These are phyloP conservation scores for Pseudoscleropodium purum DNA, from an alignment of 225 moss, liverwort and hornwort genomes.

Conservation along the genomic window DNA sequence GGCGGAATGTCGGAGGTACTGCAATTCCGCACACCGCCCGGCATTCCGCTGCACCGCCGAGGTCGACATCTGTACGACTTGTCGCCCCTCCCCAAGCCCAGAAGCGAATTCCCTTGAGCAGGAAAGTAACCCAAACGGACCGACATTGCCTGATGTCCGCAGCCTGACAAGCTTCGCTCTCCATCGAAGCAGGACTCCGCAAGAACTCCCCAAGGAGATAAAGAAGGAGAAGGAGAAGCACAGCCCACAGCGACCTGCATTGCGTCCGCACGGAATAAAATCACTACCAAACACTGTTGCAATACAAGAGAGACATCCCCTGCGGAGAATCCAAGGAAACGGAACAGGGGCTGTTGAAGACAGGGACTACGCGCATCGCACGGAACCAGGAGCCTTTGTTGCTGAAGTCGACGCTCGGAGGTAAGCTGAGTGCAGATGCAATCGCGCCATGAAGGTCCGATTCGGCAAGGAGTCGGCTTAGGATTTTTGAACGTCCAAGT, in stretches of 20 bases:
- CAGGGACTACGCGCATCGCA: background rate
- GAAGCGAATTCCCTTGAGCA: background rate
- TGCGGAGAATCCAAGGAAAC: background rate
- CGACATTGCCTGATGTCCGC: background rate
- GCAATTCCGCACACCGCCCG: background rate
- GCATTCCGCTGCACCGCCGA: background rate
- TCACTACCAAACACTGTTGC: background rate
- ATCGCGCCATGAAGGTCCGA: background rate
- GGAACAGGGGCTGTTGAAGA: background rate
- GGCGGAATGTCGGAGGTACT: constrained; percentile 5
- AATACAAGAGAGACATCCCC: background rate
- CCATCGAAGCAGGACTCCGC: background rate
- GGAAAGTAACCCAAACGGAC: background rate
- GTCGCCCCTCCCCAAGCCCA: background rate
- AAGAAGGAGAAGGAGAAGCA: background rate
- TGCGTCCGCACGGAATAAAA: background rate
- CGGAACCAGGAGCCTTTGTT: background rate
- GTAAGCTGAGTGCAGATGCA: background rate
- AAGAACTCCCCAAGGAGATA: background rate
- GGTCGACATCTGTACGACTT: background rate
- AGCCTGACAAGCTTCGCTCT: background rate
- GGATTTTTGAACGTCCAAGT: background rate
- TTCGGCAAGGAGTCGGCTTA: background rate
- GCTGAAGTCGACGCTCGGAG: background rate
- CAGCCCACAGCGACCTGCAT: constrained; percentile 6